Evolutionary conservation across 805 yeast species (phyloP), one percentile per base, ranked within the genome.

Genomic region (Yarrowia keelungensis): DNA sequence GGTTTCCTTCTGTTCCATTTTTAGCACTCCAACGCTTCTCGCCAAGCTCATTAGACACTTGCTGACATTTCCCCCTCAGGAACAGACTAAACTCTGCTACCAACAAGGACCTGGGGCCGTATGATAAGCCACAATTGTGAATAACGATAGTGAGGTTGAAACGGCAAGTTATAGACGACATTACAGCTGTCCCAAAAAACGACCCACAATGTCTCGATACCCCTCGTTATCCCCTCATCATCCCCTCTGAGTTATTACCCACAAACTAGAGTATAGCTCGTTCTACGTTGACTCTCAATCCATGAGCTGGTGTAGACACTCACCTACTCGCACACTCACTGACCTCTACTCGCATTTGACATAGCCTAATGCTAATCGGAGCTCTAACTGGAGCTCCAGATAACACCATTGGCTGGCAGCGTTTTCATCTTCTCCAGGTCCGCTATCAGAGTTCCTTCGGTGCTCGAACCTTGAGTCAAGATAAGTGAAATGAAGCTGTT

Each of bases 401-500:
- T 53, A 53, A 53, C 59, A 39, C 59, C 59, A 53, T 53, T 53
- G 59, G 59, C 43, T 39, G 45, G 45, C 59, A 39, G 45, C 45
- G 45, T 53, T 38, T 39, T 53, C 45, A 36, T 36, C n/a, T 11
- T 16, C 56, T 36, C 26, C 15, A n/a, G 10, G 56, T 16, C 39
- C 19, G 14, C 59, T 53, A 53, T 53, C 59, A 53, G 59, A 53
- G 59, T 53, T 53, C 43, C 43, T 39, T 51, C 56, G n/a, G 16
- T 2, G 15, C 42, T 10, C 42, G 59, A 53, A 53, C 59, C 45
- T 53, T 38, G 59, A 53, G 36, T 3, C 45, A 38, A 53, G 59
- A 53, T 53, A 53, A 51, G 56, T 51, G 42, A 51, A 51, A 51
- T 51, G 54, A 50, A 50, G 22, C 2, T 26, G 51, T 47, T 46